These are phyloP conservation scores for Aquanectria penicillioides DNA, from an alignment of 2,329 filamentous ascomycete genomes.

Conservation along the genomic window DNA sequence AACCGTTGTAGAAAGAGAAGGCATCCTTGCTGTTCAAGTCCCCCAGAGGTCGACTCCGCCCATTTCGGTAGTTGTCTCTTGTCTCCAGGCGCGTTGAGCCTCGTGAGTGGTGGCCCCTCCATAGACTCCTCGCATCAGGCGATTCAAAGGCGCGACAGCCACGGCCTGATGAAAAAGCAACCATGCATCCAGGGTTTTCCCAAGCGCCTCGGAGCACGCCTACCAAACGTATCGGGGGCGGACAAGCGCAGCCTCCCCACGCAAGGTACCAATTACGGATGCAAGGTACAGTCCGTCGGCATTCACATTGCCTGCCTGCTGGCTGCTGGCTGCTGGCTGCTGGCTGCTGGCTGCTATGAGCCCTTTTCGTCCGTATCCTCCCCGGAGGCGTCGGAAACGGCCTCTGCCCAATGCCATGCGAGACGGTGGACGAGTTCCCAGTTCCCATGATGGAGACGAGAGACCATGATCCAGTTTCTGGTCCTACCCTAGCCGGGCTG, in stretches of 20 bases:
- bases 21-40: background rate
- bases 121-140: constrained; percentile 26
- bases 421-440: background rate
- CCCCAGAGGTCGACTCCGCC: too few species aligned
- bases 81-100: background rate
- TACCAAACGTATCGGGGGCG: constrained; percentile 1
- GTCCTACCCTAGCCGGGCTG: too few species aligned
- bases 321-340: too few species aligned
- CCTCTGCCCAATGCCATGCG: too few species aligned
- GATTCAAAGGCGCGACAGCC: constrained; percentile 27
- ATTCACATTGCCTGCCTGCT: too few species aligned
- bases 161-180: constrained; percentile 37
- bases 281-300: constrained; percentile 18
- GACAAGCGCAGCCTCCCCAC: background rate
- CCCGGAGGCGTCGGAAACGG: constrained; percentile 14
- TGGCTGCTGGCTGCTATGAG: background rate
- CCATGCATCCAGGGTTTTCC: constrained; percentile 2
- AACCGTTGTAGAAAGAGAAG: background rate
- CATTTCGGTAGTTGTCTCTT: background rate
- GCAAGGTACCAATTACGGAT: background rate
- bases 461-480: too few species aligned
- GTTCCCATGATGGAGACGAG: background rate
- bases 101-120: background rate
- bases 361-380: background rate
- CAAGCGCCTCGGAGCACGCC: constrained; percentile 21